phyloP scores from a whole-genome alignment of 805 yeast genomes.

The Metschnikowia cerradonensis region DNA sequence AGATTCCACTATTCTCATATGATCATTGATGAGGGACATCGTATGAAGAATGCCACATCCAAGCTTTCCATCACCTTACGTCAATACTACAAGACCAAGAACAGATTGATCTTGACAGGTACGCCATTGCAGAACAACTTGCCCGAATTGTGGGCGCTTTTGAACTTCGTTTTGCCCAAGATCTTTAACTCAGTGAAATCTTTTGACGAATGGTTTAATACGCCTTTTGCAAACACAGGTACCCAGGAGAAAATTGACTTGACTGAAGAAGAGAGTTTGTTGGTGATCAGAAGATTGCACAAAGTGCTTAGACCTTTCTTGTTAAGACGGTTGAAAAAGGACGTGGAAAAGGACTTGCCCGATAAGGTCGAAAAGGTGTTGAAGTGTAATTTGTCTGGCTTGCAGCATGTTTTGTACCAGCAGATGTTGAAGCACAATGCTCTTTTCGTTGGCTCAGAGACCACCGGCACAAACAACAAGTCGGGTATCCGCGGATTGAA shows the following conservation, averaged over 20 bases:
- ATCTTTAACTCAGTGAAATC: slow-evolving; percentile 83
- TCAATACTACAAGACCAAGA: slow-evolving; percentile 67
- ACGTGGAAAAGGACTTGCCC: slow-evolving; percentile 82
- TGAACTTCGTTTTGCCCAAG: slow-evolving; percentile 78
- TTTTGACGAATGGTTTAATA: slow-evolving; percentile 86
- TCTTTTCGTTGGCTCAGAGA: slow-evolving; percentile 60
- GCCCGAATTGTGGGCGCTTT: slow-evolving; percentile 82
- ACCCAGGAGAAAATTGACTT: slow-evolving; percentile 74
- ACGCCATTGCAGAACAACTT: slow-evolving; percentile 82
- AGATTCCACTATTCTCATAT: slow-evolving; percentile 77
- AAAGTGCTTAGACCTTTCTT: slow-evolving; percentile 83
- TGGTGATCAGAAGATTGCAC: slow-evolving; percentile 80
- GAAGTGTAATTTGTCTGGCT: slow-evolving; percentile 71
- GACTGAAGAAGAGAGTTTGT: slow-evolving; percentile 80
- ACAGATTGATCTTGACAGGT: slow-evolving; percentile 80
- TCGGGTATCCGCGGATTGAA: slow-evolving; percentile 73
- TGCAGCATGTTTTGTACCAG: slow-evolving; percentile 66
- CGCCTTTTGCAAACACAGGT: slow-evolving; percentile 84
- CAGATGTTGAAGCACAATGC: slow-evolving; percentile 75
- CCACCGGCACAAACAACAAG: slow-evolving; percentile 47
- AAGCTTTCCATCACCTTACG: slow-evolving; percentile 70
- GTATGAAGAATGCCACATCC: slow-evolving; percentile 78
- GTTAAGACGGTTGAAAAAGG: slow-evolving; percentile 78
- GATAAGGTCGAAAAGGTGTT: slow-evolving; percentile 79
- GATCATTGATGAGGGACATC: slow-evolving; percentile 89